These are phyloP conservation scores for Entoloma clypeatum DNA, from an alignment of 1,284 basidiomycete genomes.

Conservation along the genomic window DNA sequence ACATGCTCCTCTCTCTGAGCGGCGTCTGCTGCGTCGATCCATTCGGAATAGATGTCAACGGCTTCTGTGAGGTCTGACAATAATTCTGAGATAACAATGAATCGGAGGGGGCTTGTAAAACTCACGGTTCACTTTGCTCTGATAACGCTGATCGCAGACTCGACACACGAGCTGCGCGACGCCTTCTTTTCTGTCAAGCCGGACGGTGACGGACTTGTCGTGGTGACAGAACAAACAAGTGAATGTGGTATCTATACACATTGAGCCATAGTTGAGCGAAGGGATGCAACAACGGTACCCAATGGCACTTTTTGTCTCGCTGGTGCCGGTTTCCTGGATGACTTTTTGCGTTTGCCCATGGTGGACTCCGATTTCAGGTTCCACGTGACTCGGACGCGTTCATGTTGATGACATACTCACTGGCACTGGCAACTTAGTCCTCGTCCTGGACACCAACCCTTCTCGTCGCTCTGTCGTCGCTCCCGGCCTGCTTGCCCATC, in stretches of 20 bases:
- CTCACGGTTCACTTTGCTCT: slow-evolving; percentile 82
- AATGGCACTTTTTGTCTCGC: slow-evolving; percentile 62
- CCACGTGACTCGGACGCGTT: slow-evolving; percentile 20
- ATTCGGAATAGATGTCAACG: slow-evolving; percentile 88
- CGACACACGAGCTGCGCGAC: slow-evolving; percentile 73
- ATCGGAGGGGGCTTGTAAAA: slow-evolving; percentile 17
- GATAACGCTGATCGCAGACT: slow-evolving; percentile 78
- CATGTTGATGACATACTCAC: slow-evolving; percentile 24
- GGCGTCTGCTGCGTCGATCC: slow-evolving; percentile 89
- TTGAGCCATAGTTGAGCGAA: slow-evolving; percentile 8
- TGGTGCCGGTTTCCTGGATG: slow-evolving; percentile 66
- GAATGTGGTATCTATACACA: slow-evolving; percentile 62
- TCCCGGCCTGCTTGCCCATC: slow-evolving; percentile 11
- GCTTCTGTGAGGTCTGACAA: slow-evolving; percentile 75
- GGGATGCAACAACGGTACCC: slow-evolving; percentile 45
- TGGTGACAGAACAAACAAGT: slow-evolving; percentile 91
- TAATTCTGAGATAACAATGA: slow-evolving; percentile 7
- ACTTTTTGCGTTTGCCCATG: slow-evolving; percentile 87
- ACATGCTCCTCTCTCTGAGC: slow-evolving; percentile 61
- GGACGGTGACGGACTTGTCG: slow-evolving; percentile 83
- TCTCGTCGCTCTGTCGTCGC: slow-evolving; percentile 5
- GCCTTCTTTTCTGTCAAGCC: slow-evolving; percentile 81
- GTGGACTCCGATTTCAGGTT: slow-evolving; percentile 7
- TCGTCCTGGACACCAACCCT: slow-evolving; percentile 3
- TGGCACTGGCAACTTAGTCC: neutral